Conservation (phyloP, 1,284 basidiomycete genomes). For the Ustilago sp. region DNA sequence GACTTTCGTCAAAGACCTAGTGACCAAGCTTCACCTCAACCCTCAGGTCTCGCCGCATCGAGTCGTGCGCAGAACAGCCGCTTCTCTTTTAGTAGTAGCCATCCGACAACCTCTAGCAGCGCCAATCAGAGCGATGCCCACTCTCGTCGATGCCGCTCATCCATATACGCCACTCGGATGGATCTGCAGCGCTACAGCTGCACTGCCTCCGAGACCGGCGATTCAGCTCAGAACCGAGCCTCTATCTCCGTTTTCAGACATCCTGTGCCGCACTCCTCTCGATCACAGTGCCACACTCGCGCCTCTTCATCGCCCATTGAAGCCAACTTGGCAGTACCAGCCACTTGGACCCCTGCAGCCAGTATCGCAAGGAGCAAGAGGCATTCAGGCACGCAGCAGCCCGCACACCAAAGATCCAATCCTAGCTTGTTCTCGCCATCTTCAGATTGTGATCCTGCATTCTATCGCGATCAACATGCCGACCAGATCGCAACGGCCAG, state of each 20-base stretch:
- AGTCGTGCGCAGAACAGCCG: conserved; percentile 6
- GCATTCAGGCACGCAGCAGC: neutral
- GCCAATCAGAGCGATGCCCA: conserved; percentile 8
- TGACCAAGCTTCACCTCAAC: neutral
- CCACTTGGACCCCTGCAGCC: neutral
- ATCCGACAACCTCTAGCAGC: conserved; percentile 12
- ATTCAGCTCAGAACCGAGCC: neutral
- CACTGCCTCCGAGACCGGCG: conserved; percentile 9
- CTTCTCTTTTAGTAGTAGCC: conserved; percentile 23
- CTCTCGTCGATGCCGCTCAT: conserved; percentile 4
- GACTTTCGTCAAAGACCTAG: conserved; percentile 16
- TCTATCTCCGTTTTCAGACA: conserved; percentile 5
- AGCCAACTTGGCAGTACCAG: neutral
- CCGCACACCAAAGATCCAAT: conserved; percentile 2
- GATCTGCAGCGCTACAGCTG: conserved; percentile 5
- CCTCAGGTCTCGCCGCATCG: neutral
- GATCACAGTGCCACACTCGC: neutral
- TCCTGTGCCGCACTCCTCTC: neutral
- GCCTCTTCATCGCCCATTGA: neutral
- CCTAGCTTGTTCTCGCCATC: conserved; percentile 11
- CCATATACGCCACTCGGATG: conserved; percentile 7
- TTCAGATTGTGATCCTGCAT: conserved; percentile 14
- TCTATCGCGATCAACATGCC: neutral
- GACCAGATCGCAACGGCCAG: neutral
- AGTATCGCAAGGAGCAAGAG: neutral